These are phyloP conservation scores for Fusarium sp. DNA, from an alignment of 2,329 filamentous ascomycete species.

Conservation along the genomic window DNA sequence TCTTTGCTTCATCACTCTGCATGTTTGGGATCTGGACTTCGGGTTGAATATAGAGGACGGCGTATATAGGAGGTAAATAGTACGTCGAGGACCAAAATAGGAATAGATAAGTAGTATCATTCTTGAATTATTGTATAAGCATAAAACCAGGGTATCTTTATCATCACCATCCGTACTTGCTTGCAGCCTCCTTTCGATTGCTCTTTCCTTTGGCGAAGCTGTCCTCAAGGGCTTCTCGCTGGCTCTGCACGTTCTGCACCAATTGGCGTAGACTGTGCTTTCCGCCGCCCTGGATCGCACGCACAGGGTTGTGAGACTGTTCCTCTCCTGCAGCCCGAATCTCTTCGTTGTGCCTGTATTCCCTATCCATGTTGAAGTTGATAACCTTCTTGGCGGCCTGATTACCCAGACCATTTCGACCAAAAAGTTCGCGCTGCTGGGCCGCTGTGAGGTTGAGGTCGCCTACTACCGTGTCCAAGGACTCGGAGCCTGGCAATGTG, in stretches of 20 bases:
- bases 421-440: conserved; percentile 86
- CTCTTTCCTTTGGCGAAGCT: conserved; percentile 85
- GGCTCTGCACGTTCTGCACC: conserved; percentile 83
- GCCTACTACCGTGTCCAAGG: conserved; percentile 78
- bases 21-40: conserved; percentile 6
- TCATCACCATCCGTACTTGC: conserved; percentile 82
- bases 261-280: conserved; percentile 93
- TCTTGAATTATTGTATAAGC: conserved; percentile 24
- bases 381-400: conserved; percentile 70
- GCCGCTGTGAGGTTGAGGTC: conserved; percentile 84
- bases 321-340: conserved; percentile 77
- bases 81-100: conserved; percentile 9
- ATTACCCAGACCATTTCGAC: conserved; percentile 66
- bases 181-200: conserved; percentile 85
- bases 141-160: conserved; percentile 44
- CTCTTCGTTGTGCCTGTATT: conserved; percentile 88
- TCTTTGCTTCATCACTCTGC: conserved; percentile 17
- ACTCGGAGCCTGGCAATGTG: conserved; percentile 57
- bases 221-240: conserved; percentile 90
- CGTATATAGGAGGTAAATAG: conserved; percentile 12
- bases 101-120: conserved; percentile 14
- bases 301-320: conserved; percentile 84
- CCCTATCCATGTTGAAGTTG: conserved; percentile 89
- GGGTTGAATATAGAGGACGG: conserved; percentile 27
- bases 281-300: conserved; percentile 78